phyloP scores from a whole-genome alignment of 441 rosid genomes.

The Omphalea diandra region DNA sequence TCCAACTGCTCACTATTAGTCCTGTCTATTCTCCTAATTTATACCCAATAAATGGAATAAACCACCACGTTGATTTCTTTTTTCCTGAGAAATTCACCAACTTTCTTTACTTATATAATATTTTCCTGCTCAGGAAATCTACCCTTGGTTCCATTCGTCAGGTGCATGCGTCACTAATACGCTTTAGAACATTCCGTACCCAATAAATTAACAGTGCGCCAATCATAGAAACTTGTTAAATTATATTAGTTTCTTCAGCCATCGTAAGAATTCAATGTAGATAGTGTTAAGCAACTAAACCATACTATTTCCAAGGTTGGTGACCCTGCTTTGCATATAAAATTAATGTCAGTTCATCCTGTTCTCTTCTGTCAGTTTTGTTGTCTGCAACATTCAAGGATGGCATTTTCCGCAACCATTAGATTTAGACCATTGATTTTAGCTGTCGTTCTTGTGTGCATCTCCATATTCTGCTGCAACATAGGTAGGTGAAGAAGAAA shows the following conservation, averaged over 20 bases:
- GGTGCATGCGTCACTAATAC: background rate
- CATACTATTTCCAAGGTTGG: constrained; percentile 1
- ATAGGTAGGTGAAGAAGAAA: constrained; percentile 34
- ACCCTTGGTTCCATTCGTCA: too few relatives aligned
- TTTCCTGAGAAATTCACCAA: constrained; percentile 24
- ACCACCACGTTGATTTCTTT: constrained; percentile 3
- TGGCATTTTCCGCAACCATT: constrained; percentile 37
- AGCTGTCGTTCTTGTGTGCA: constrained; percentile 23
- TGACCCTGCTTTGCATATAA: constrained; percentile 26
- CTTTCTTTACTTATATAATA: background rate
- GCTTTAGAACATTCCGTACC: constrained; percentile 14
- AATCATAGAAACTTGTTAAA: background rate
- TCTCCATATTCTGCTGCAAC: constrained; percentile 33
- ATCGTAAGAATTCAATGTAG: constrained; percentile 11
- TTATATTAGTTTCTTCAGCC: constrained; percentile 6
- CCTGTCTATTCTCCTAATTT: constrained; percentile 21
- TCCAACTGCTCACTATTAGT: constrained; percentile 48
- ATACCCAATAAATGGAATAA: constrained; percentile 14
- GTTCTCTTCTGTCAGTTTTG: constrained; percentile 20
- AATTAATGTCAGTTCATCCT: constrained; percentile 15
- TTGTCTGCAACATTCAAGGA: constrained; percentile 26
- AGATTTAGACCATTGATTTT: constrained; percentile 33
- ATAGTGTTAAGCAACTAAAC: constrained; percentile 19
- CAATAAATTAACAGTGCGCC: background rate
- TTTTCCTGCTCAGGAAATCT: background rate